Percentiles rank a stretch among this genome's conserved stretches.
These are phyloP conservation scores for Tuber melanosporum DNA, from an alignment of 495 filamentous ascomycete species.

Conservation along the genomic window DNA sequence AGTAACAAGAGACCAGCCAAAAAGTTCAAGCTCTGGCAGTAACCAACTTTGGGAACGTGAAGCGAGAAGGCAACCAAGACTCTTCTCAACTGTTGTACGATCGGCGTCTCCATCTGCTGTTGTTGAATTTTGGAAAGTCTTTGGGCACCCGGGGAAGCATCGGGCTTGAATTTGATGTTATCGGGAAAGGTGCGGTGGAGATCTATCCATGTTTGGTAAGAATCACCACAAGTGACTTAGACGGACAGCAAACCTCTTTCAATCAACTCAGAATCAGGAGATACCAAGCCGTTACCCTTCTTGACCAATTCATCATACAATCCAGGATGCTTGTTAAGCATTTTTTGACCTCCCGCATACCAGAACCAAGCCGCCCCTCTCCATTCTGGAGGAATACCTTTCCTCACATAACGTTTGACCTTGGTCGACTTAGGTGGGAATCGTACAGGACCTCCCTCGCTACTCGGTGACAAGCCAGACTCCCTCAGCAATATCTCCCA, in stretches of 20 bases:
- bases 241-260: conserved; percentile 53
- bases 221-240: not conserved
- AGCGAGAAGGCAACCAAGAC: conserved; percentile 86
- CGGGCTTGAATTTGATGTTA: conserved; percentile 83
- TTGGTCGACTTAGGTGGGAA: conserved; percentile 78
- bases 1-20: conserved; percentile 90
- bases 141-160: conserved; percentile 43
- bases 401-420: conserved; percentile 81
- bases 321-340: conserved; percentile 64
- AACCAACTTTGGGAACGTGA: conserved; percentile 82
- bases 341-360: conserved; percentile 82
- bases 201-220: conserved; percentile 47
- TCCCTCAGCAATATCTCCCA: conserved; percentile 74
- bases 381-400: conserved; percentile 92
- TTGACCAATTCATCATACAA: conserved; percentile 65
- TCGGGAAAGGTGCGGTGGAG: conserved; percentile 94
- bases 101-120: conserved; percentile 58
- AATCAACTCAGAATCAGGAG: conserved; percentile 79
- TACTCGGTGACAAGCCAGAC: conserved; percentile 58
- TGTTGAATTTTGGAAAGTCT: conserved; percentile 39
- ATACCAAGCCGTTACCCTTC: conserved; percentile 56
- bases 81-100: conserved; percentile 71
- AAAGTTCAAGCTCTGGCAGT: conserved; percentile 96
- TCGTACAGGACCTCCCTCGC: conserved; percentile 54
- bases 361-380: conserved; percentile 94